phyloP scores from a whole-genome alignment of 2,329 filamentous ascomycete species.

The Trichothecium roseum region DNA sequence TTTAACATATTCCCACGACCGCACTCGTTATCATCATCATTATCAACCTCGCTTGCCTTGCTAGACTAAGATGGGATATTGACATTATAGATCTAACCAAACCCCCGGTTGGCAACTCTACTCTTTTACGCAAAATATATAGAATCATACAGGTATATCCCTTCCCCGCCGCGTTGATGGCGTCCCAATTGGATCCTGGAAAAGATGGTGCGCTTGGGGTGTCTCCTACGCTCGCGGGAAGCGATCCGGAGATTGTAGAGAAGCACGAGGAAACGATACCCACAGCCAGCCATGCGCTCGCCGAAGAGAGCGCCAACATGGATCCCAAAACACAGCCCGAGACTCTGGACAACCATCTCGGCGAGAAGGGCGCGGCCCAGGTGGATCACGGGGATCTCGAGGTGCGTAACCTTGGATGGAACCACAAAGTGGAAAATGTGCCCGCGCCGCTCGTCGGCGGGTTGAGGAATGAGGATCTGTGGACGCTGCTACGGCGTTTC shows the following conservation, averaged over 20 bases:
- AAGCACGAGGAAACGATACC: slow-evolving; percentile 16
- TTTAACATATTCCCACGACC: no score
- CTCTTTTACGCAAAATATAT: no score
- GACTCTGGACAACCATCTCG: not conserved
- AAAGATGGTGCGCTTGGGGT: not conserved
- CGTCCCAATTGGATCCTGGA: not conserved
- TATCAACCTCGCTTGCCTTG: no score
- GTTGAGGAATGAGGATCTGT: slow-evolving; percentile 61
- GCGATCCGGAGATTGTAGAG: slow-evolving; percentile 19
- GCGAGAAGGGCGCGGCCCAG: slow-evolving; percentile 32
- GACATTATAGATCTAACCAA: no score
- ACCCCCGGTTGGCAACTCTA: no score
- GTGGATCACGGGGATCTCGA: slow-evolving; percentile 38
- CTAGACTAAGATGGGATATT: no score
- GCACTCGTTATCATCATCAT: no score
- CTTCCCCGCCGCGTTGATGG: not conserved
- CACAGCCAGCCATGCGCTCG: slow-evolving; percentile 25
- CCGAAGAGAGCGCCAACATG: slow-evolving; percentile 16
- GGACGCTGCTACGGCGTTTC: slow-evolving; percentile 61
- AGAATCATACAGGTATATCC: no score
- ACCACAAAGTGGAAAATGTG: slow-evolving; percentile 45
- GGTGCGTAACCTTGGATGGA: slow-evolving; percentile 61
- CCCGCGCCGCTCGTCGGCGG: slow-evolving; percentile 53
- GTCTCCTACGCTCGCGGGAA: slow-evolving; percentile 4
- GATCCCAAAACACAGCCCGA: slow-evolving; percentile 14